phyloP scores from a whole-genome alignment of 768 basidiomycete genomes.

The Kwoniella botswanensis region DNA sequence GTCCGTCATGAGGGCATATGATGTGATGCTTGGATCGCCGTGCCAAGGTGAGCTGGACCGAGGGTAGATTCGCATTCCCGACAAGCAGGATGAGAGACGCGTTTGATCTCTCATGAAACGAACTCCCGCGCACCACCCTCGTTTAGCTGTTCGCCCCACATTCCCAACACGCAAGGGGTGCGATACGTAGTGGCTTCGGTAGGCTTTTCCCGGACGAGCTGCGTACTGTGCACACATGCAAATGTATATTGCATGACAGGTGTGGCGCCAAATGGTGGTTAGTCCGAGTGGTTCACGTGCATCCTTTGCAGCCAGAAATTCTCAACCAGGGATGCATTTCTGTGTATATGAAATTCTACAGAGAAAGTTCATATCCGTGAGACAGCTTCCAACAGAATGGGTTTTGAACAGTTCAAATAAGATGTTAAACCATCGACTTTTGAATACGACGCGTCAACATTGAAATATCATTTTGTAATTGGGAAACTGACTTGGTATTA shows the following conservation, averaged over 20 bases:
- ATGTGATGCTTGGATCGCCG: background rate
- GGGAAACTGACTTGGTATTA: background rate
- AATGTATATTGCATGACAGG: background rate
- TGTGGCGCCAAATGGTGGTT: constrained; percentile 5
- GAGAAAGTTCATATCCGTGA: background rate
- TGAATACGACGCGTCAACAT: background rate
- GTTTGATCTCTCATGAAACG: background rate
- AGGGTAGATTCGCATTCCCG: background rate
- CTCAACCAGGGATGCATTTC: background rate
- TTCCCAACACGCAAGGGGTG: background rate
- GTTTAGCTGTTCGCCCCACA: background rate
- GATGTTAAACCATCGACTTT: background rate
- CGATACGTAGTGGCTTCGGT: background rate
- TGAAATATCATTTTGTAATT: background rate
- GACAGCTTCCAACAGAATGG: background rate
- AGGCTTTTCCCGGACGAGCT: background rate
- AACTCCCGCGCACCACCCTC: background rate
- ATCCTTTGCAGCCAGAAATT: background rate
- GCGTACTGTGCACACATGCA: constrained; percentile 1
- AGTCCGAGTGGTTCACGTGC: constrained; percentile 11
- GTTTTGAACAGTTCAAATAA: background rate
- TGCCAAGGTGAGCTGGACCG: background rate
- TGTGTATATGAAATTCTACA: background rate
- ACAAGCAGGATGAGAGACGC: background rate
- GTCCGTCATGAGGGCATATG: background rate